These are phyloP conservation scores for Lentinus tigrinus DNA, from an alignment of 768 basidiomycete species.

Conservation along the genomic window DNA sequence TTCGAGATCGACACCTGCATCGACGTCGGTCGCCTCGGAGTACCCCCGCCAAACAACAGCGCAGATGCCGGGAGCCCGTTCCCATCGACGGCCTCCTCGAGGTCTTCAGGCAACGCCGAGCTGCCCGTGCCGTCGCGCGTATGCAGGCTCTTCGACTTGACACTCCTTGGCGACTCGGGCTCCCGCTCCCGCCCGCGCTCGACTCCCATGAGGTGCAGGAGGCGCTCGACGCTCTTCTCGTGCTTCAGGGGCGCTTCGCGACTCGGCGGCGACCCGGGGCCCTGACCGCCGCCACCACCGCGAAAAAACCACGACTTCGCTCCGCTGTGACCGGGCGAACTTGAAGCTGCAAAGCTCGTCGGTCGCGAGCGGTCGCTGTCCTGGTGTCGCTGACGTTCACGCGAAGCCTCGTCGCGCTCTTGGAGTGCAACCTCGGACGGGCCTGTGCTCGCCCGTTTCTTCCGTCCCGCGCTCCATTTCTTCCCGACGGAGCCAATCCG, in stretches of 20 bases:
- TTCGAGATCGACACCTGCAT: constrained; percentile 35
- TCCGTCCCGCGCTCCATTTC: constrained; percentile 46
- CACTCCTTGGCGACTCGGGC: constrained; percentile 23
- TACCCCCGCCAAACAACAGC: constrained; percentile 14
- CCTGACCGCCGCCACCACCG: constrained; percentile 40
- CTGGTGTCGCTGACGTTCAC: constrained; percentile 9
- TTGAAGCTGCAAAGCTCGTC: constrained; percentile 17
- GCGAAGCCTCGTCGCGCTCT: constrained; percentile 16
- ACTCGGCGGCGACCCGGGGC: constrained; percentile 43
- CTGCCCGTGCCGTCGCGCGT: constrained; percentile 17
- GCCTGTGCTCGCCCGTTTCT: constrained; percentile 45
- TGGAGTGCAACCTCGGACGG: constrained; percentile 36
- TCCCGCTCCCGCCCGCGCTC: constrained; percentile 15
- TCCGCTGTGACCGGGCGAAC: constrained; percentile 27
- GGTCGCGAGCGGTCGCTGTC: constrained; percentile 16
- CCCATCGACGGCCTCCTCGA: constrained; percentile 17
- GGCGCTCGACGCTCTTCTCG: constrained; percentile 31
- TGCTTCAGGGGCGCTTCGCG: constrained; percentile 27
- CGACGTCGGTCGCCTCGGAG: constrained; percentile 40
- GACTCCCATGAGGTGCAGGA: constrained; percentile 27
- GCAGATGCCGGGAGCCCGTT: constrained; percentile 12
- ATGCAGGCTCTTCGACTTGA: constrained; percentile 14
- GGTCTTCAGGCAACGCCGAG: constrained; percentile 27
- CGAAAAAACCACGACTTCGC: constrained; percentile 52
- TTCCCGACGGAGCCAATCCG: constrained; percentile 58